Percentiles rank a stretch among this genome's conserved stretches.
These are phyloP conservation scores for Cladobotryum mycophilum DNA, from an alignment of 2,329 filamentous ascomycete genomes.

Conservation along the genomic window DNA sequence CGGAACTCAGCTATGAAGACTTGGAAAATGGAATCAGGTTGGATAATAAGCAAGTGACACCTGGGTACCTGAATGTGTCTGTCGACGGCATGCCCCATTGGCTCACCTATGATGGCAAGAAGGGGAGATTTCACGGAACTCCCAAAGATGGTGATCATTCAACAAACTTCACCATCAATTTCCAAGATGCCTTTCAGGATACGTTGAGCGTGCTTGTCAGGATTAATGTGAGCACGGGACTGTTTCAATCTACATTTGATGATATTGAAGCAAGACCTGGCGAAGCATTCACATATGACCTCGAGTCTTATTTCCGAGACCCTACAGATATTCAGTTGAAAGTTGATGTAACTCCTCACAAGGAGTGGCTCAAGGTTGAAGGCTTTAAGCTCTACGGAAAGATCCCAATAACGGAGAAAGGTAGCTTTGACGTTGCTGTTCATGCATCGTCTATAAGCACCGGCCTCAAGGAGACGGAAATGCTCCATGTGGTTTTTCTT, in stretches of 20 bases:
- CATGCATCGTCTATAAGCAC: conserved; percentile 29
- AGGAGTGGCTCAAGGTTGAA: conserved; percentile 39
- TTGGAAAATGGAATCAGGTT: conserved; percentile 48
- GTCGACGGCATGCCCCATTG: conserved; percentile 55
- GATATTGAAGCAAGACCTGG: conserved; percentile 36
- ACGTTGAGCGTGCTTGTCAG: conserved; percentile 48
- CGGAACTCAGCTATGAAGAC: conserved; percentile 44
- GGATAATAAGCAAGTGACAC: conserved; percentile 46
- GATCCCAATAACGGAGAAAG: conserved; percentile 29
- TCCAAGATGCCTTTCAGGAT: conserved; percentile 54
- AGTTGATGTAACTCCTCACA: conserved; percentile 28
- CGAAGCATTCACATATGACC: conserved; percentile 35
- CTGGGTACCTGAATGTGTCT: conserved; percentile 47
- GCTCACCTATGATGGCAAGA: conserved; percentile 58
- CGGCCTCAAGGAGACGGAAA: conserved; percentile 30
- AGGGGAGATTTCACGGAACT: conserved; percentile 58
- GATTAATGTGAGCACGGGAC: conserved; percentile 28
- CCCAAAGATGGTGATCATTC: conserved; percentile 53
- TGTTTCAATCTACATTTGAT: conserved; percentile 37
- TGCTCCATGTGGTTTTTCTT: conserved; percentile 31
- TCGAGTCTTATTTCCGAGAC: conserved; percentile 36
- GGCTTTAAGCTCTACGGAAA: conserved; percentile 34
- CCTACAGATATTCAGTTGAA: conserved; percentile 33
- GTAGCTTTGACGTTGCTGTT: conserved; percentile 27
- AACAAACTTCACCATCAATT: conserved; percentile 56